Percentiles rank a stretch among this genome's conserved stretches.
Conservation (phyloP, 2,329 filamentous ascomycete species). For the Paecilomyces dactylethromorphus region DNA sequence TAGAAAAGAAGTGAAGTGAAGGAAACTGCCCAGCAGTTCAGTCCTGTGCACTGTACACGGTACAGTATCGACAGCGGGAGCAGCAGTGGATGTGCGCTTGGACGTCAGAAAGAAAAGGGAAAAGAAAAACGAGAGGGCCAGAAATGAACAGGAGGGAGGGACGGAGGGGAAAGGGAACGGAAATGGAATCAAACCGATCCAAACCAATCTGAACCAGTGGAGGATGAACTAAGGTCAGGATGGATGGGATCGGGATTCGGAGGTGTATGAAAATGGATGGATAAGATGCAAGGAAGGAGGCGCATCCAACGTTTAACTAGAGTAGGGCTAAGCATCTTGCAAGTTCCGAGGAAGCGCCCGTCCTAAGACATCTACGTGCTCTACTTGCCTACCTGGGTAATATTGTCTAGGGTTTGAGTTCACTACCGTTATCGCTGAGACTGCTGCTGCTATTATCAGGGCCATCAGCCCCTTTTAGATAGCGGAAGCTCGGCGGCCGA, state of each 20-base stretch:
- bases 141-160: background rate
- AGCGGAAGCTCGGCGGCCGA: too few relatives aligned
- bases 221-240: background rate
- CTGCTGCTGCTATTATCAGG: too few relatives aligned
- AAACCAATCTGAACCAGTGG: conserved; percentile 2
- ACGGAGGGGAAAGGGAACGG: background rate
- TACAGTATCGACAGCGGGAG: background rate
- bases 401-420: background rate
- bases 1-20: background rate
- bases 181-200: background rate
- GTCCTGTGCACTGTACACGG: background rate
- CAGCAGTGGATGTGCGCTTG: background rate
- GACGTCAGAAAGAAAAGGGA: too few relatives aligned
- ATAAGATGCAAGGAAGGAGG: background rate
- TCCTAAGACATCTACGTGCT: background rate
- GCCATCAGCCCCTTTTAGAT: too few relatives aligned
- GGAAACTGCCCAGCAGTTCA: background rate
- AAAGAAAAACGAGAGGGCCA: background rate
- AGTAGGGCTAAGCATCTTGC: background rate
- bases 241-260: background rate
- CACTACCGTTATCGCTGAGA: too few relatives aligned
- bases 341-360: background rate
- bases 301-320: background rate
- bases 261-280: background rate
- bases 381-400: background rate